These are phyloP conservation scores for Croton laevigatus DNA, from an alignment of 441 rosid genomes.

Conservation along the genomic window DNA sequence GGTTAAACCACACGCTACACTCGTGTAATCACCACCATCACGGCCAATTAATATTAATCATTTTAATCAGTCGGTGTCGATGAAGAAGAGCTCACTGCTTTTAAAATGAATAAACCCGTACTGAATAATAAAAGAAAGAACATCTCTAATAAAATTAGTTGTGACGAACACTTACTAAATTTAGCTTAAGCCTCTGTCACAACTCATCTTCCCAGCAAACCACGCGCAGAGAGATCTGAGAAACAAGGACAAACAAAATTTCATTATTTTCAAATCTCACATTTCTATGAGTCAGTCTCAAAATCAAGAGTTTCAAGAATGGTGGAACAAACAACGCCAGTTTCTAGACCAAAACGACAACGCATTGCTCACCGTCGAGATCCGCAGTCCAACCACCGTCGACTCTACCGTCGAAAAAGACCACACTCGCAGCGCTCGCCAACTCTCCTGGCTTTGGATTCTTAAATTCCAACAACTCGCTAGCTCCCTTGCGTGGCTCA, in stretches of 20 bases:
- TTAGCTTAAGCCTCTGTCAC: background rate
- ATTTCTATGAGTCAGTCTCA: slow-evolving; percentile 61
- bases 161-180: background rate
- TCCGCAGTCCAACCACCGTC: slow-evolving; percentile 9
- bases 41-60: no score
- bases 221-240: slow-evolving; percentile 6
- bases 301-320: slow-evolving; percentile 83
- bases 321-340: slow-evolving; percentile 92
- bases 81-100: background rate
- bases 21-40: no score
- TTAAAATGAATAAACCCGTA: background rate
- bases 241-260: background rate
- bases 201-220: background rate
- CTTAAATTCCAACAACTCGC: slow-evolving; percentile 49
- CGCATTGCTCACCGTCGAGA: slow-evolving; percentile 19
- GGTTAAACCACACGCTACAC: no score
- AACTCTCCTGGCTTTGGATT: slow-evolving; percentile 62
- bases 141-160: background rate
- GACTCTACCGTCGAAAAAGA: slow-evolving; percentile 46
- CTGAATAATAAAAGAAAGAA: background rate
- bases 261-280: background rate
- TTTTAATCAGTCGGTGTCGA: background rate
- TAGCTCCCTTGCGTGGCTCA: slow-evolving; percentile 11
- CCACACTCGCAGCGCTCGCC: slow-evolving; percentile 69
- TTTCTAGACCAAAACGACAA: slow-evolving; percentile 21